Percentiles rank a stretch among this genome's conserved stretches.
These are phyloP conservation scores for Teunomyces lycoperdinae DNA, from an alignment of 805 yeast species.

Conservation along the genomic window DNA sequence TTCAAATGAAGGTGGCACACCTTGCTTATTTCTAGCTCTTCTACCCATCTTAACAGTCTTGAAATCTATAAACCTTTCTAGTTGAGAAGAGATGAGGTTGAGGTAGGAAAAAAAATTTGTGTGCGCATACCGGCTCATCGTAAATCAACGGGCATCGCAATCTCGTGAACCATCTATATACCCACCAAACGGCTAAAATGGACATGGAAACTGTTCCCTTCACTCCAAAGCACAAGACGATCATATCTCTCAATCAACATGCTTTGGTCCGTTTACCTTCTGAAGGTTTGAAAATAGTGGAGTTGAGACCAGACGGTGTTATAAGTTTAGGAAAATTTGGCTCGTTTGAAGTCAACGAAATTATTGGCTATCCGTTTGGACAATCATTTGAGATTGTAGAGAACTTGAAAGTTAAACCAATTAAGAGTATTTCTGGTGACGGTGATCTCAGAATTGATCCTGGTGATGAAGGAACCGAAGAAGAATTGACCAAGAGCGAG, in stretches of 20 bases:
- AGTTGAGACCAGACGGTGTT: slow-evolving; percentile 55
- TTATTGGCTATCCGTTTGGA: slow-evolving; percentile 82
- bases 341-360: slow-evolving; percentile 65
- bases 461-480: slow-evolving; percentile 13
- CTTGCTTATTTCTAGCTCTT: slow-evolving; percentile 89
- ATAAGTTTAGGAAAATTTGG: slow-evolving; percentile 92
- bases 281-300: slow-evolving; percentile 70
- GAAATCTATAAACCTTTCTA: background rate
- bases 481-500: slow-evolving; percentile 37
- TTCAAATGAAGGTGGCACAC: slow-evolving; percentile 84
- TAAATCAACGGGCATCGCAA: slow-evolving; percentile 3
- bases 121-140: slow-evolving; percentile 3
- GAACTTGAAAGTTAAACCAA: slow-evolving; percentile 49
- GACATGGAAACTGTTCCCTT: slow-evolving; percentile 3
- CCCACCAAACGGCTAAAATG: background rate
- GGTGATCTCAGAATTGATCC: slow-evolving; percentile 27
- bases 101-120: slow-evolving; percentile 1
- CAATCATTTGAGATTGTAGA: slow-evolving; percentile 82
- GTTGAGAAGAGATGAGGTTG: slow-evolving; percentile 3
- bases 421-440: slow-evolving; percentile 36
- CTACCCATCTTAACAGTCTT: slow-evolving; percentile 67
- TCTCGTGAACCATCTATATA: background rate
- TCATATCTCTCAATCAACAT: slow-evolving; percentile 48
- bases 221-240: slow-evolving; percentile 9
- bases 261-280: slow-evolving; percentile 79